A percentile compares a stretch with the other conserved stretches of the same genome.
Evolutionary conservation across 2,329 filamentous ascomycete species (phyloP).

Genomic region (Endocalyx cinctus): DNA sequence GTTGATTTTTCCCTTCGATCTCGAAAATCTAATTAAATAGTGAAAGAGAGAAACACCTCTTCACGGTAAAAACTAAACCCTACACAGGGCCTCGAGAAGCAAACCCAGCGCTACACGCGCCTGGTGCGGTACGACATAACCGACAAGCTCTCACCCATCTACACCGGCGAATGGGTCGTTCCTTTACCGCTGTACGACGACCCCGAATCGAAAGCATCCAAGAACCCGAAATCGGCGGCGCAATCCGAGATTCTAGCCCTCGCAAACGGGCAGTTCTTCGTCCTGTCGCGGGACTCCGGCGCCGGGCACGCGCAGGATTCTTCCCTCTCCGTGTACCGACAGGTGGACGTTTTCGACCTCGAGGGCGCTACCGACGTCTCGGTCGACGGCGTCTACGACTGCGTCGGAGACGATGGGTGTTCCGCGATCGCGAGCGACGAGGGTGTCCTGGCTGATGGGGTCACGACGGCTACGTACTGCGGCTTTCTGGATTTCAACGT

Average conservation of each 20-base stretch:
- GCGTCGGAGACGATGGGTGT: constrained; percentile 28
- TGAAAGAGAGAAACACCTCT: too few relatives aligned
- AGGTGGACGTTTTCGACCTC: constrained; percentile 66
- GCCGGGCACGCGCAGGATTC: constrained; percentile 53
- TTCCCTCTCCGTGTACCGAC: constrained; percentile 57
- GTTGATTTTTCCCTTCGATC: neutral
- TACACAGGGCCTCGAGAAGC: constrained; percentile 33
- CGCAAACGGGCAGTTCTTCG: constrained; percentile 58
- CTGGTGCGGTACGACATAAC: constrained; percentile 61
- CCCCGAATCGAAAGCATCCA: constrained; percentile 41
- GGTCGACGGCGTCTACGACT: constrained; percentile 34
- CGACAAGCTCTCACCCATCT: constrained; percentile 34
- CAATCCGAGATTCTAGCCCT: constrained; percentile 67
- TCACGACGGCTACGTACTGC: constrained; percentile 59
- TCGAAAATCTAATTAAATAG: too few relatives aligned
- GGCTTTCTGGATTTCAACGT: constrained; percentile 65
- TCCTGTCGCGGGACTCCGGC: constrained; percentile 59
- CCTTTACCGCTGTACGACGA: constrained; percentile 56
- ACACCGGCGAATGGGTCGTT: constrained; percentile 61
- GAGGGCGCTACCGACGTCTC: constrained; percentile 54
- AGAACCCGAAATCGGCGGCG: constrained; percentile 48
- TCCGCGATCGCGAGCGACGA: constrained; percentile 24
- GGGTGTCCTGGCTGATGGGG: constrained; percentile 48
- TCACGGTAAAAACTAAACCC: too few relatives aligned
- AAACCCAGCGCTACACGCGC: constrained; percentile 52